Evolutionary conservation across 768 basidiomycete species (phyloP).

Genomic region (Pleurotus salmoneostramineus): DNA sequence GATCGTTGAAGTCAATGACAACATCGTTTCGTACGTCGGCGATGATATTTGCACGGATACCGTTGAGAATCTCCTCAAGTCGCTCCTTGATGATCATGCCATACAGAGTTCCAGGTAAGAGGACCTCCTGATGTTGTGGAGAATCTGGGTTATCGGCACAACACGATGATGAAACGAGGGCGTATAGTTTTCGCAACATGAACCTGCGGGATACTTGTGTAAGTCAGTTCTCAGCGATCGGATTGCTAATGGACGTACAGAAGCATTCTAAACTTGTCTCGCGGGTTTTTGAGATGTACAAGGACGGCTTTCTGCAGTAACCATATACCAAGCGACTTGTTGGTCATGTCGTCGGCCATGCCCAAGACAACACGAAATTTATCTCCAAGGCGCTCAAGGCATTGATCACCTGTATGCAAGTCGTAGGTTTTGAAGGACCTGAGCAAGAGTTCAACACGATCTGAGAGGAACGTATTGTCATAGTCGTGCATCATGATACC

Average conservation of each 20-base stretch:
- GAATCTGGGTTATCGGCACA: constrained; percentile 98
- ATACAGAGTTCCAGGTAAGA: constrained; percentile 89
- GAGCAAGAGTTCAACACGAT: constrained; percentile 90
- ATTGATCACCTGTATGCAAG: constrained; percentile 84
- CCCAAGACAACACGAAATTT: constrained; percentile 93
- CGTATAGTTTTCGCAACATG: constrained; percentile 95
- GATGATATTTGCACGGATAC: constrained; percentile 64
- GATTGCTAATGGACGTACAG: constrained; percentile 52
- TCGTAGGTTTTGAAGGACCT: constrained; percentile 94
- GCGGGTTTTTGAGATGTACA: constrained; percentile 81
- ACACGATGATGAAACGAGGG: constrained; percentile 85
- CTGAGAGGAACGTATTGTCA: constrained; percentile 94
- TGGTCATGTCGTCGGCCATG: constrained; percentile 91
- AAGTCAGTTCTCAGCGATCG: not conserved
- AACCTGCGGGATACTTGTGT: constrained; percentile 44
- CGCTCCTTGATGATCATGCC: constrained; percentile 98
- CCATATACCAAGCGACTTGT: constrained; percentile 76
- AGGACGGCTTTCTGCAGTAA: constrained; percentile 82
- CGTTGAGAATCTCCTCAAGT: constrained; percentile 83
- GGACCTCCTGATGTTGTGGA: constrained; percentile 96
- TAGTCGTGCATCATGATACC: constrained; percentile 96
- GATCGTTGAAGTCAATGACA: constrained; percentile 82
- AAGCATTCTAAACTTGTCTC: constrained; percentile 94
- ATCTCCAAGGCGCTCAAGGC: constrained; percentile 92
- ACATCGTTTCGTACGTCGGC: constrained; percentile 75